These are phyloP conservation scores for Monosporascus sp. DNA, from an alignment of 2,329 filamentous ascomycete species.

Conservation along the genomic window DNA sequence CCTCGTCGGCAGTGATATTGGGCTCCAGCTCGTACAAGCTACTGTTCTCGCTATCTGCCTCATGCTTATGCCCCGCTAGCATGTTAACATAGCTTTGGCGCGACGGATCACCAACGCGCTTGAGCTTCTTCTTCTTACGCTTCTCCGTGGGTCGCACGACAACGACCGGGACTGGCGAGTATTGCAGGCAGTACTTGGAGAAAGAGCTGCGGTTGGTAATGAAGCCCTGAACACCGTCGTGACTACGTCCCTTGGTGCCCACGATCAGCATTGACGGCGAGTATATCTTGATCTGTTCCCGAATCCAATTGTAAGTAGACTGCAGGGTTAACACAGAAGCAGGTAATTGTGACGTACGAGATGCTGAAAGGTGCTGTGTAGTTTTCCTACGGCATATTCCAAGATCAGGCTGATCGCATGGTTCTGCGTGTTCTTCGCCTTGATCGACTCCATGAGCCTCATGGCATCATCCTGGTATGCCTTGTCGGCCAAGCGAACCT, in stretches of 20 bases:
- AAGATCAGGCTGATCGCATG: constrained; percentile 80
- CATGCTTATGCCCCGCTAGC: constrained; percentile 56
- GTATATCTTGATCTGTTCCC: constrained; percentile 74
- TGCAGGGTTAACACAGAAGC: neutral
- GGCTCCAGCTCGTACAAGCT: constrained; percentile 50
- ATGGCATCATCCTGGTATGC: constrained; percentile 73
- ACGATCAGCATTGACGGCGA: constrained; percentile 89
- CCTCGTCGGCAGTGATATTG: constrained; percentile 52
- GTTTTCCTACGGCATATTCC: constrained; percentile 83
- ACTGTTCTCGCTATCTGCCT: constrained; percentile 50
- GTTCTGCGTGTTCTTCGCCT: constrained; percentile 71
- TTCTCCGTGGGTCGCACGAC: constrained; percentile 85
- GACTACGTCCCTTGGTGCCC: constrained; percentile 76
- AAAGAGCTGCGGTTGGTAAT: constrained; percentile 75
- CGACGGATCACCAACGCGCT: constrained; percentile 70
- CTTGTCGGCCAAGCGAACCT: constrained; percentile 61
- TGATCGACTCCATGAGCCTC: constrained; percentile 67
- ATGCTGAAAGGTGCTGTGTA: constrained; percentile 84
- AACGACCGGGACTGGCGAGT: constrained; percentile 87
- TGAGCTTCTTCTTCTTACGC: constrained; percentile 82
- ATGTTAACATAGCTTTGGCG: constrained; percentile 75
- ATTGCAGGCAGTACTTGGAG: constrained; percentile 90
- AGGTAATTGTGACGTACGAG: constrained; percentile 55
- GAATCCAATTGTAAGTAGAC: constrained; percentile 1
- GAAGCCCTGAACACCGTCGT: constrained; percentile 80